A percentile compares a stretch with the other conserved stretches of the same genome.
phyloP scores from a whole-genome alignment of 768 basidiomycete genomes.

The Ramaria sp. region DNA sequence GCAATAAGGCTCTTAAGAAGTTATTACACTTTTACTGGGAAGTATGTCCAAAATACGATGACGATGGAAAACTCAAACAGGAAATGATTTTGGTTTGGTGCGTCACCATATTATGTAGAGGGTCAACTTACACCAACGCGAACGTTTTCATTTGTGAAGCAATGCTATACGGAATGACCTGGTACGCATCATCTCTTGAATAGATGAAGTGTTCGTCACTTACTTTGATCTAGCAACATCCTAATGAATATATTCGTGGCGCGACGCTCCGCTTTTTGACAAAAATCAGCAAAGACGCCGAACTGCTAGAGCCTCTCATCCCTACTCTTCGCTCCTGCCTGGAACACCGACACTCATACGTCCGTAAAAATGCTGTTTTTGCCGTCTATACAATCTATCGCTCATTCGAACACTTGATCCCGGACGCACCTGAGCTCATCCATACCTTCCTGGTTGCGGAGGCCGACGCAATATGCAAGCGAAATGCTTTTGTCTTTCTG shows the following conservation, averaged over 20 bases:
- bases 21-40: conserved; percentile 94
- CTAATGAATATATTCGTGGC: conserved; percentile 98
- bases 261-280: conserved; percentile 94
- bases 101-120: conserved; percentile 22
- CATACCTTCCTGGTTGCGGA: conserved; percentile 94
- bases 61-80: conserved; percentile 94
- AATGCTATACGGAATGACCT: conserved; percentile 98
- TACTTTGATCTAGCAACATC: conserved; percentile 68
- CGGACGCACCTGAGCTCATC: conserved; percentile 92
- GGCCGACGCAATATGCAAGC: conserved; percentile 90
- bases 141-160: conserved; percentile 27
- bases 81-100: conserved; percentile 99
- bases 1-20: conserved; percentile 96
- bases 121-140: neutral
- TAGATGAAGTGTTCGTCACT: neutral
- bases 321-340: conserved; percentile 90
- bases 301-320: conserved; percentile 91
- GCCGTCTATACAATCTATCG: conserved; percentile 92
- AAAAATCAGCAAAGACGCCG: conserved; percentile 87
- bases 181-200: conserved; percentile 32
- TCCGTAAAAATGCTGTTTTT: conserved; percentile 97
- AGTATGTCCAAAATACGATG: conserved; percentile 96
- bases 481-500: conserved; percentile 95
- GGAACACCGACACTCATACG: conserved; percentile 95
- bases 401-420: conserved; percentile 88